phyloP scores from a whole-genome alignment of 352 stramenopile genomes.

The Phytopythium delawarense region DNA sequence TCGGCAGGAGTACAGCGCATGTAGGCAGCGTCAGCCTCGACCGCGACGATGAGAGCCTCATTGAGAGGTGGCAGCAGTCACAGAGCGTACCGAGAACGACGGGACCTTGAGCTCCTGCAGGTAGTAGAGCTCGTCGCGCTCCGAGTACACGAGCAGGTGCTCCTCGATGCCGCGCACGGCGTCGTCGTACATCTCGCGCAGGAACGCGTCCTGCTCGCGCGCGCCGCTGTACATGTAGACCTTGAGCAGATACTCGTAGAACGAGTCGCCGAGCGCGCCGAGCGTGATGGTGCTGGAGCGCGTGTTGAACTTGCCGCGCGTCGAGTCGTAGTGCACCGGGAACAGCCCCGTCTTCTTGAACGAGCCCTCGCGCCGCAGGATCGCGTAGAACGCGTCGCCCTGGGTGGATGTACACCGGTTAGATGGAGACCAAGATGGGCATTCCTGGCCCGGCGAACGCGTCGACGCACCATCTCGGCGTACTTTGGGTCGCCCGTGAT shows the following conservation, averaged over 20 bases:
- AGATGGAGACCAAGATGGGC: neutral
- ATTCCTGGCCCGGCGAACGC: neutral
- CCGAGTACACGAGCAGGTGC: constrained; percentile 80
- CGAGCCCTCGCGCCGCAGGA: constrained; percentile 63
- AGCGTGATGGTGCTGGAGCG: constrained; percentile 75
- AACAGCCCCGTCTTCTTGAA: constrained; percentile 86
- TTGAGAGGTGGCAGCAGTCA: no score
- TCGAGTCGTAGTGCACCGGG: constrained; percentile 72
- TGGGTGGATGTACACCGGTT: constrained; percentile 9
- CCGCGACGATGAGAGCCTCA: neutral
- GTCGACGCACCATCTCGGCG: constrained; percentile 36
- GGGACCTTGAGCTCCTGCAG: constrained; percentile 58
- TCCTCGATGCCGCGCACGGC: constrained; percentile 92
- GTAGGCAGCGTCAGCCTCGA: neutral
- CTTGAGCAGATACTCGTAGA: constrained; percentile 99
- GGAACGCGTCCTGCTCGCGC: constrained; percentile 47
- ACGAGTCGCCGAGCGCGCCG: constrained; percentile 93
- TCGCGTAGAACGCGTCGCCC: constrained; percentile 77
- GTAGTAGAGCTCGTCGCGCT: constrained; percentile 59
- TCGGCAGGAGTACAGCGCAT: neutral
- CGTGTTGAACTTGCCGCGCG: constrained; percentile 24
- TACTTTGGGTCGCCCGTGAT: constrained; percentile 79
- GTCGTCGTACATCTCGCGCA: constrained; percentile 92
- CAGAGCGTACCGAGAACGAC: constrained; percentile 24
- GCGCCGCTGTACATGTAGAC: constrained; percentile 95